Evolutionary conservation across 2,329 filamentous ascomycete genomes (phyloP).

Genomic region (Gremmenia infestans): DNA sequence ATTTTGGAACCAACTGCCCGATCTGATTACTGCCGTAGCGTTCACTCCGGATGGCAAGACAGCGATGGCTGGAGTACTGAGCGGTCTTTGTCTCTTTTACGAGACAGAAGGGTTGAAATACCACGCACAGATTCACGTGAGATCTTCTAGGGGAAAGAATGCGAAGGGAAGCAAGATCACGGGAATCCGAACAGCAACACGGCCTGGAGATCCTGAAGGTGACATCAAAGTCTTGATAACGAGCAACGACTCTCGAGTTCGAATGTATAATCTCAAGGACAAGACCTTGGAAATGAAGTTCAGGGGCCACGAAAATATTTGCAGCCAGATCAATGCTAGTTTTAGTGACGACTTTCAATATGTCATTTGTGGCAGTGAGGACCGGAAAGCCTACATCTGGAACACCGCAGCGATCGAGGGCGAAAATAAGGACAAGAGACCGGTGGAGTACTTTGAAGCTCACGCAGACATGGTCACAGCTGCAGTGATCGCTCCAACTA

Average conservation of each 20-base stretch:
- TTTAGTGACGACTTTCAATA: conserved; percentile 85
- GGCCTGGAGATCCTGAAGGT: conserved; percentile 47
- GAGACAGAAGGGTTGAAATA: conserved; percentile 86
- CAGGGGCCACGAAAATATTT: conserved; percentile 83
- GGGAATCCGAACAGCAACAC: conserved; percentile 71
- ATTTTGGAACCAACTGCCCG: conserved; percentile 69
- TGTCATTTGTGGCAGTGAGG: conserved; percentile 90
- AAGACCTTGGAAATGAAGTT: conserved; percentile 85
- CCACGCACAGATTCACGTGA: conserved; percentile 84
- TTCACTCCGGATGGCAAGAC: conserved; percentile 91
- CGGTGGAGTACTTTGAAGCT: conserved; percentile 85
- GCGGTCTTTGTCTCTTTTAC: conserved; percentile 82
- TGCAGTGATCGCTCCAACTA: conserved; percentile 78
- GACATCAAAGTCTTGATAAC: conserved; percentile 83
- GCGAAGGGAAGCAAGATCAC: conserved; percentile 97
- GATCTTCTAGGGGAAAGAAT: conserved; percentile 86
- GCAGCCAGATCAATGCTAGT: conserved; percentile 82
- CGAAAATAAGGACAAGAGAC: conserved; percentile 64
- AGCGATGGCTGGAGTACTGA: conserved; percentile 82
- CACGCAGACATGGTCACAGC: conserved; percentile 84
- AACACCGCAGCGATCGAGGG: conserved; percentile 55
- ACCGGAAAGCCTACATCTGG: conserved; percentile 89
- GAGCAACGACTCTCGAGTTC: conserved; percentile 89
- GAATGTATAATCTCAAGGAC: conserved; percentile 83
- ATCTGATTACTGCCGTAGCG: conserved; percentile 89